phyloP scores from a whole-genome alignment of 345 rosid genomes.

The Odontarrhena argentea region DNA sequence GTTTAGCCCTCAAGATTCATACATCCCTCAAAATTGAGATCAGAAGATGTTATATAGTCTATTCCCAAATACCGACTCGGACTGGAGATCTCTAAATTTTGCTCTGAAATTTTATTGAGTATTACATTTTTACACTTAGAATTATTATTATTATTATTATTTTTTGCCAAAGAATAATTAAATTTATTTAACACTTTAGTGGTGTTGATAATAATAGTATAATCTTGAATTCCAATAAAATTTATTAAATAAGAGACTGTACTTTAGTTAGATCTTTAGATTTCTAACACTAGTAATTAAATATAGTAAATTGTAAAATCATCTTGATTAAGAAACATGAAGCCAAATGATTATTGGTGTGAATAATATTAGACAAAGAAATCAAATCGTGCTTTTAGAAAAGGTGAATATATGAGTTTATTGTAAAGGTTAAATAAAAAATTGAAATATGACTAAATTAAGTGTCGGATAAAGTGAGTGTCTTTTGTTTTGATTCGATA shows the following conservation, averaged over 20 bases:
- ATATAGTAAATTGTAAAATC: background rate
- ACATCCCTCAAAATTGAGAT: no score
- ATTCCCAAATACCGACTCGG: no score
- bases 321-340: slow-evolving; percentile 7
- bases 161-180: background rate
- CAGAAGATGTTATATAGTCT: no score
- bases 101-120: background rate
- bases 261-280: background rate
- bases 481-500: slow-evolving; percentile 36
- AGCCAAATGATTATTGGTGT: slow-evolving; percentile 20
- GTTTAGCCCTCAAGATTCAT: no score
- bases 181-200: background rate
- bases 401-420: slow-evolving; percentile 36
- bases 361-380: slow-evolving; percentile 34
- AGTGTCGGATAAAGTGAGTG: slow-evolving; percentile 25
- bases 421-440: slow-evolving; percentile 18
- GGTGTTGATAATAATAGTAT: background rate
- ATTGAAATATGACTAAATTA: slow-evolving; percentile 13
- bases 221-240: background rate
- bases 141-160: no score
- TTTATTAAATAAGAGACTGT: background rate
- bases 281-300: background rate
- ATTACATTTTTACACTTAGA: background rate
- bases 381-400: slow-evolving; percentile 36
- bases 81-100: no score